Base-by-base conservation (phyloP, 2,329 filamentous ascomycete species). In the Phialophora verrucosa region DNA sequence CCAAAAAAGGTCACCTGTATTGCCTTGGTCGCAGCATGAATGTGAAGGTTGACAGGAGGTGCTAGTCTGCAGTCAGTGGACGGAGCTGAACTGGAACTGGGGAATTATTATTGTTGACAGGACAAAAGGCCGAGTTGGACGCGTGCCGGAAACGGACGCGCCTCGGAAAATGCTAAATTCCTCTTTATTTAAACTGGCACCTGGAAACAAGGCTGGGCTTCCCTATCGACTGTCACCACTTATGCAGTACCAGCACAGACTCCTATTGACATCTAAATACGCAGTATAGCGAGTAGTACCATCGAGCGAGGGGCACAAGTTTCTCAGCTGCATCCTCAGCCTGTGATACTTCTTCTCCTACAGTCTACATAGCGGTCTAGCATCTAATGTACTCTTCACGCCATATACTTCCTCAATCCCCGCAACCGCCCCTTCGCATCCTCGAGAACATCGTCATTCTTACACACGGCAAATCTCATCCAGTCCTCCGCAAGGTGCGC, bases 401-500 rank as follows among this genome's bases (percentile, higher is more conserved):
- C 23, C 65, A 92, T 90, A 72, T 89, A 92, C 80, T 88, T 88
- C 83, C 87, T 92, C 79, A 93, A 73, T 0, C 88, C 90, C 68
- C 90, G 83, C 72, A 95, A 79, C 67, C 91, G 82, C 76, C 91
- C 87, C 83, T 94, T 94, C 2, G 91, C 91, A 62, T 85, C 85
- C 77, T 93, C 91, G 25, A 95, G 79, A 44, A 98, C 88, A 51
- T 91, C 87, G 75, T 99, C 93, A 38, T 94, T 87, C 83, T 99
- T 99, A 83, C 95, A 99, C 1, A 99, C 93, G 0, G 95, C 95
- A 76, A 98, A 98, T 27, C 95, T 85, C 74, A 99, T 84, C 81
- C 96, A 99, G 74, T 98, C 90, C 82, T 97, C 91, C 0, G 91
- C 95, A 73, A 97, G 87, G 74, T 91, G 88, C 31, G 91, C 88